Percentiles rank a stretch among this genome's conserved stretches.
phyloP scores from a whole-genome alignment of 768 basidiomycete species.

The Dacryopinax primogenitus region DNA sequence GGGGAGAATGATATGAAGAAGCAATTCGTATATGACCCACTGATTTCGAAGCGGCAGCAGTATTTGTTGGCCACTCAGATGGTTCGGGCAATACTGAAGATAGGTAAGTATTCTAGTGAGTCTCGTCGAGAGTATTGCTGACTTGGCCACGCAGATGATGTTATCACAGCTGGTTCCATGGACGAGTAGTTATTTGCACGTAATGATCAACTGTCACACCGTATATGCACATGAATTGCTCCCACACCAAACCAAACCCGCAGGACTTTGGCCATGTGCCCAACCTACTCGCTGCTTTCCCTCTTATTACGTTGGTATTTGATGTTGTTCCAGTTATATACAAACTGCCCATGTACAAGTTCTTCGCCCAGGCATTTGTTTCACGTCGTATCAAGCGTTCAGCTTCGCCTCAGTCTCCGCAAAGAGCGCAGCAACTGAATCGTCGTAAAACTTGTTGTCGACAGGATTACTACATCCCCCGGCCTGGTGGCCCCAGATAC shows the following conservation, averaged over 20 bases:
- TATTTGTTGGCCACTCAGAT: conserved; percentile 95
- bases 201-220: conserved; percentile 1
- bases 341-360: neutral
- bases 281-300: too few species aligned
- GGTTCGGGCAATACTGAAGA: conserved; percentile 77
- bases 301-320: neutral
- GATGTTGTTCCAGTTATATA: conserved; percentile 6
- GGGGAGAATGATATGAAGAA: conserved; percentile 95
- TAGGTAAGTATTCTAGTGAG: conserved; percentile 40
- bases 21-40: conserved; percentile 92
- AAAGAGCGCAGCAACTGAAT: neutral
- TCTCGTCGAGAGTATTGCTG: neutral
- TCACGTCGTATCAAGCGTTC: neutral
- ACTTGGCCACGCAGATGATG: conserved; percentile 45
- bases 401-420: conserved; percentile 6
- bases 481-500: conserved; percentile 10
- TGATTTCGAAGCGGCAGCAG: conserved; percentile 95
- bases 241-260: too few species aligned
- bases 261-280: too few species aligned
- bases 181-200: conserved; percentile 36
- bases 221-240: neutral
- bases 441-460: conserved; percentile 7
- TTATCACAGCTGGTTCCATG: conserved; percentile 57
- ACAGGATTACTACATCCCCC: conserved; percentile 1
- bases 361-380: neutral